phyloP scores from a whole-genome alignment of 768 basidiomycete genomes.

The Serendipita vermifera region DNA sequence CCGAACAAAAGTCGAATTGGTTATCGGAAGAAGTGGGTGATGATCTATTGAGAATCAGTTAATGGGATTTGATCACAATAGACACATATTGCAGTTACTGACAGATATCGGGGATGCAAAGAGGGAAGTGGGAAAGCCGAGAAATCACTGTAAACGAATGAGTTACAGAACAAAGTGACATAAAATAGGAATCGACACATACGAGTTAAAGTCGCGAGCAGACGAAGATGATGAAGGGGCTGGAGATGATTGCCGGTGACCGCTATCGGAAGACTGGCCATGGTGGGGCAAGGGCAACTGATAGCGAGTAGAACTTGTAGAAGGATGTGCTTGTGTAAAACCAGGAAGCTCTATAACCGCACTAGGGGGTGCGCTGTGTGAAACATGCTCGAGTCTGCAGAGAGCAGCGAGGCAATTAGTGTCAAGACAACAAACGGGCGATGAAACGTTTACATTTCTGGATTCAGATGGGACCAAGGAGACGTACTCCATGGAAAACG shows the following conservation, averaged over 20 bases:
- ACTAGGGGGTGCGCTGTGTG: conserved; percentile 6
- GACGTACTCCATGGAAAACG: too few species aligned
- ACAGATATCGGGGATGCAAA: neutral
- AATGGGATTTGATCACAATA: neutral
- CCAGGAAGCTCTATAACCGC: neutral
- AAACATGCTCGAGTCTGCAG: conserved; percentile 4
- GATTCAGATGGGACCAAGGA: neutral
- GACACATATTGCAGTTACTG: neutral
- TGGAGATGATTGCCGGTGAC: conserved; percentile 5
- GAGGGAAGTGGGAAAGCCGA: neutral
- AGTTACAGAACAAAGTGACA: neutral
- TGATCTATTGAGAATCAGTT: neutral
- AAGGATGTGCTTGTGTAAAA: neutral
- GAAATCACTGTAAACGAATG: neutral
- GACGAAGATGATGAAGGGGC: neutral
- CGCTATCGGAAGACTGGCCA: neutral
- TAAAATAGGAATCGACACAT: neutral
- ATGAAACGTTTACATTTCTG: neutral
- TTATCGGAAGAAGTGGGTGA: neutral
- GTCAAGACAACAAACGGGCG: neutral
- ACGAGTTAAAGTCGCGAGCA: neutral
- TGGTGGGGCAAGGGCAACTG: neutral
- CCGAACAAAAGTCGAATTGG: neutral
- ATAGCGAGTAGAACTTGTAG: neutral
- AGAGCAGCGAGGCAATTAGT: neutral